phyloP scores from a whole-genome alignment of 495 filamentous ascomycete species.

The Aspergillus indologenus region DNA sequence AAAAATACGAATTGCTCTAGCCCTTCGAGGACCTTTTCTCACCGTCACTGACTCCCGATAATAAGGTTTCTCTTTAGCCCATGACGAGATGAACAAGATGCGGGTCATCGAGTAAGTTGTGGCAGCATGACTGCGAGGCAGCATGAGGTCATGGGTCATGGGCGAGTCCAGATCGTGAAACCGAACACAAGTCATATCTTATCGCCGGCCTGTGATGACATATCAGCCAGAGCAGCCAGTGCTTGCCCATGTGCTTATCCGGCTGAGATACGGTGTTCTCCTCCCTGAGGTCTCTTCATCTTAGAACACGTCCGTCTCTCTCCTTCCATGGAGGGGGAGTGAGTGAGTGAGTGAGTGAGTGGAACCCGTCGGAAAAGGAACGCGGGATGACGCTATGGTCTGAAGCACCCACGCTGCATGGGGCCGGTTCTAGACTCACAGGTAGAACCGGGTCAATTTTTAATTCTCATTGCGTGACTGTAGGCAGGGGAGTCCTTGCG shows the following conservation, averaged over 20 bases:
- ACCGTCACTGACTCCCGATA: too few species aligned
- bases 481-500: background rate
- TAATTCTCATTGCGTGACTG: background rate
- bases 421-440: conserved; percentile 1
- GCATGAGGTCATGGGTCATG: background rate
- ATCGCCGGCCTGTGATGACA: background rate
- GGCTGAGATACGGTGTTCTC: background rate
- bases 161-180: background rate
- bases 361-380: background rate
- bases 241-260: background rate
- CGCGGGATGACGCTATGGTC: conserved; percentile 13
- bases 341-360: too few species aligned
- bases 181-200: background rate
- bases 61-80: background rate
- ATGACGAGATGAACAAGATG: background rate
- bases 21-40: background rate
- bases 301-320: background rate
- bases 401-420: background rate
- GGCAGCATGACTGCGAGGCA: too few species aligned
- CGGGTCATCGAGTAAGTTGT: background rate
- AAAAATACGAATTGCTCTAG: background rate
- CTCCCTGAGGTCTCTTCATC: background rate
- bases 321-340: background rate
- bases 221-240: background rate
- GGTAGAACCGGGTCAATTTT: background rate